Percentiles rank a stretch among this genome's conserved stretches.
phyloP scores from a whole-genome alignment of 495 filamentous ascomycete species.

The Elasticomyces elasticus region DNA sequence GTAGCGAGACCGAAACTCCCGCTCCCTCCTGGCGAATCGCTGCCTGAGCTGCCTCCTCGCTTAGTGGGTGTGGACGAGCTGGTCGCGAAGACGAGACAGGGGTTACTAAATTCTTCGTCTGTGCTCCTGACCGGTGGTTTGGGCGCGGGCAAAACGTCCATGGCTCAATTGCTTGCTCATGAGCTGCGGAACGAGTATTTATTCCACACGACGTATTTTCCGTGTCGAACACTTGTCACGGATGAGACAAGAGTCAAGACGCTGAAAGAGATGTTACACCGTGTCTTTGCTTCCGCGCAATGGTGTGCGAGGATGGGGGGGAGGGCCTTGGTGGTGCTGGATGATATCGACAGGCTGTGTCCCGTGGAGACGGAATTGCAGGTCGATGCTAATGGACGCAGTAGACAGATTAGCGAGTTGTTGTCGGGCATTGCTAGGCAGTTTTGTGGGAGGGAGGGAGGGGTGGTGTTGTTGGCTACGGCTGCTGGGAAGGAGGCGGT shows the following conservation, averaged over 20 bases:
- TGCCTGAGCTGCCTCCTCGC: constrained; percentile 44
- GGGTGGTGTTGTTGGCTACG: constrained; percentile 80
- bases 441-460: constrained; percentile 63
- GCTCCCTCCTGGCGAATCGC: constrained; percentile 38
- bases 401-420: constrained; percentile 81
- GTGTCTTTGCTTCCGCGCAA: constrained; percentile 74
- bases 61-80: constrained; percentile 79
- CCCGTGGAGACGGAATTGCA: constrained; percentile 86
- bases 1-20: constrained; percentile 38
- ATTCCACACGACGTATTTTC: constrained; percentile 70
- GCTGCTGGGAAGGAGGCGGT: constrained; percentile 76
- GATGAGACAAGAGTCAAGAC: constrained; percentile 80
- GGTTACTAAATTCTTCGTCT: constrained; percentile 75
- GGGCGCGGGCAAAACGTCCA: constrained; percentile 77
- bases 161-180: constrained; percentile 57
- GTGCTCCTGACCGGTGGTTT: constrained; percentile 80
- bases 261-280: constrained; percentile 77
- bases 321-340: constrained; percentile 70
- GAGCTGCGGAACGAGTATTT: constrained; percentile 54
- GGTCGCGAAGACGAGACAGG: constrained; percentile 55
- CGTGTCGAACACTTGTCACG: constrained; percentile 71
- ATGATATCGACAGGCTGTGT: constrained; percentile 87
- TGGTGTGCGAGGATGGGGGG: constrained; percentile 85
- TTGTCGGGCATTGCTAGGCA: constrained; percentile 74
- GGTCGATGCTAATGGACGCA: constrained; percentile 85